Percentiles rank a stretch among this genome's conserved stretches.
Conservation (phyloP, 176 grass and related monocot genomes). For the Musa itinerans region DNA sequence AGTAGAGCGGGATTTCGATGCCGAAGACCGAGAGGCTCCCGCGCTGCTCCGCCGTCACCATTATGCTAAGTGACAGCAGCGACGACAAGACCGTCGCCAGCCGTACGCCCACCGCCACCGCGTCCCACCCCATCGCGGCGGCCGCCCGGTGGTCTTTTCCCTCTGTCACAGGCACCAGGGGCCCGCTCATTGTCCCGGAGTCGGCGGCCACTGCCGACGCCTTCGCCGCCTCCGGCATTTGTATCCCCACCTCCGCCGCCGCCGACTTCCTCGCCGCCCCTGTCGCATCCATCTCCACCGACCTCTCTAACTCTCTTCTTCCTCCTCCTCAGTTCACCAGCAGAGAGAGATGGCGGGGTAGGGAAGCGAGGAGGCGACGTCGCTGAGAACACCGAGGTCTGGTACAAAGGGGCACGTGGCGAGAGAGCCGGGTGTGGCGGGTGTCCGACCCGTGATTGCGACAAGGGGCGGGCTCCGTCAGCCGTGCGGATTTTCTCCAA, state of each 20-base stretch:
- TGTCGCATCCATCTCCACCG: not conserved
- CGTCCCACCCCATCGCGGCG: constrained; percentile 19
- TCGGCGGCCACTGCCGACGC: not conserved
- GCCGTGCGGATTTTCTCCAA: no score
- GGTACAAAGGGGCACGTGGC: no score
- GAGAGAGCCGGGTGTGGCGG: no score
- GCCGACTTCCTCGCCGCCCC: not conserved
- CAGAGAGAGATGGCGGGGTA: not conserved
- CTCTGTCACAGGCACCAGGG: not conserved
- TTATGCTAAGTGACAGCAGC: constrained; percentile 40
- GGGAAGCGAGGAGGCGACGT: not conserved
- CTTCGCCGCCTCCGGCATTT: not conserved
- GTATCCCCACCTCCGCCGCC: not conserved
- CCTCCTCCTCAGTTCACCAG: not conserved
- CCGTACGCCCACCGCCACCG: constrained; percentile 30
- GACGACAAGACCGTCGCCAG: constrained; percentile 34
- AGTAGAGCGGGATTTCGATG: constrained; percentile 53
- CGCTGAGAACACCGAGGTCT: not conserved
- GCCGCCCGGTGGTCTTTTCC: not conserved
- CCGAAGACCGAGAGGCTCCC: constrained; percentile 57
- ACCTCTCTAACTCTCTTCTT: no score
- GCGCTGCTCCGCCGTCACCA: constrained; percentile 59
- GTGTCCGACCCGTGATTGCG: no score
- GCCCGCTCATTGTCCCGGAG: not conserved
- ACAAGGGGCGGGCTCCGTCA: no score